Evolutionary conservation across 2,329 filamentous ascomycete genomes (phyloP), one percentile per base, ranked within the genome.

Genomic region (Nemania sp.): DNA sequence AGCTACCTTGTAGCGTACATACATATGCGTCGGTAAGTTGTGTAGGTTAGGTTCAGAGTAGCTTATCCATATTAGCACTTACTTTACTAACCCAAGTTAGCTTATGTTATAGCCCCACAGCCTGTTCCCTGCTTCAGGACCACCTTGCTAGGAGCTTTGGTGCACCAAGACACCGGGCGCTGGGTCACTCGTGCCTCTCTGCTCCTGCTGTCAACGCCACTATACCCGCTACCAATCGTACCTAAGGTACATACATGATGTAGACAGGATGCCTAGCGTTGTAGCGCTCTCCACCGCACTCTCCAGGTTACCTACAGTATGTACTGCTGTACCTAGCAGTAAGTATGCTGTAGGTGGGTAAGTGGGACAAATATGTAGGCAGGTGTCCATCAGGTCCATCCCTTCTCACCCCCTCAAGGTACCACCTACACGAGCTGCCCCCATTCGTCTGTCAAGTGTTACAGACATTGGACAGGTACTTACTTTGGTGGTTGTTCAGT

Each of bases 151-250:
- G 52, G 43, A 32, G 27, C 51, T 52, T 26, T 26, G 53, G 43
- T 52, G 66, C 55, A 68, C 66, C 66, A 65, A 53, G 61, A 64
- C 32, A 43, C 52, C 57, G 66, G 66, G 35, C 56, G 62, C 66
- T 68, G 66, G 66, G 66, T 65, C 66, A 38, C 57, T 68, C 26
- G 51, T 58, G 52, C 32, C n/a, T n/a, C n/a, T n/a, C n/a, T n/a
- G n/a, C n/a, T n/a, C n/a, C n/a, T 35, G 32, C 26, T 64, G 32
- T 27, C 8, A 32, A 38, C 49, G 47, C 47, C 62, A 60, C 57
- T 47, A 27, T 27, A 51, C 22, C 24, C 56, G 49, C 62, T 56
- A 59, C 62, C 62, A 61, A 65, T 61, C 35, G 35, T 5, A 57
- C 51, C 55, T 26, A 3, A 7, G 8, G 27, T 54, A 8, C 13